phyloP scores from a whole-genome alignment of 192 early-diverging fungal species.

The Umbelopsis ramanniana region DNA sequence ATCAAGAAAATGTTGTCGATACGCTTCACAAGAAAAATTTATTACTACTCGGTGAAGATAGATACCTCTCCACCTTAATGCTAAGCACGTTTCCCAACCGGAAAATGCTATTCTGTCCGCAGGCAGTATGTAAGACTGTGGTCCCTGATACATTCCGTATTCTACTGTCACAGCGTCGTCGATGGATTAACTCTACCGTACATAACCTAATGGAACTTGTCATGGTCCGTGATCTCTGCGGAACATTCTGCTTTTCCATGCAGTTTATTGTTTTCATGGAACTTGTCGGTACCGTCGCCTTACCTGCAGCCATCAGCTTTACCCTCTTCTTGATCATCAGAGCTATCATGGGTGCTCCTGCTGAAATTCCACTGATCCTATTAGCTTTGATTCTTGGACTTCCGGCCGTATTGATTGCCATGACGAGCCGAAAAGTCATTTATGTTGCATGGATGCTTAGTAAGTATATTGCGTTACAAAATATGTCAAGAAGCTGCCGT shows the following conservation, averaged over 20 bases:
- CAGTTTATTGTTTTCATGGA: constrained; percentile 98
- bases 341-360: constrained; percentile 64
- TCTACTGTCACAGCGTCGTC: constrained; percentile 76
- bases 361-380: constrained; percentile 72
- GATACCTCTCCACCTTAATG: constrained; percentile 80
- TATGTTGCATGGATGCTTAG: constrained; percentile 88
- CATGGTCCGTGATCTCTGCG: constrained; percentile 82
- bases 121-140: constrained; percentile 73
- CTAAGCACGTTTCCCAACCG: constrained; percentile 70
- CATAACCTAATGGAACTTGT: constrained; percentile 86
- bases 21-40: constrained; percentile 80
- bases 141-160: constrained; percentile 73
- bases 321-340: constrained; percentile 82
- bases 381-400: constrained; percentile 84
- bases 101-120: constrained; percentile 76
- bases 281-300: constrained; percentile 85
- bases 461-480: constrained; percentile 41
- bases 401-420: constrained; percentile 87
- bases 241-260: constrained; percentile 92
- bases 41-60: constrained; percentile 74
- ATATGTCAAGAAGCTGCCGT: no score
- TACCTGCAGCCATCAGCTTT: constrained; percentile 89
- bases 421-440: constrained; percentile 82
- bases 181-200: constrained; percentile 91
- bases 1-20: constrained; percentile 85